Conservation (phyloP, 495 filamentous ascomycete species). For the Annulohypoxylon nitens region DNA sequence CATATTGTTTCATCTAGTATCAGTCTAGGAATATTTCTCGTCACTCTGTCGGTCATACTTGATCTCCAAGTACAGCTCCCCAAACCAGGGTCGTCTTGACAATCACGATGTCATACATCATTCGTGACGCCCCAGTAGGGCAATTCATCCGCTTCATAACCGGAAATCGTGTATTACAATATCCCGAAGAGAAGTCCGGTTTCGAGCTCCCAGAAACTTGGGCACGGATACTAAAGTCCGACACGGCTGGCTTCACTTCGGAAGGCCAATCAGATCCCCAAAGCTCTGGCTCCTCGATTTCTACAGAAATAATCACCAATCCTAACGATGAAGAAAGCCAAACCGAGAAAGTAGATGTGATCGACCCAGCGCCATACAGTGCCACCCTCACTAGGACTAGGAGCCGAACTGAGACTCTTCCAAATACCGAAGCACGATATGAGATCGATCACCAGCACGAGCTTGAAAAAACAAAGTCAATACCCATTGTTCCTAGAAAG, state of each 20-base stretch:
- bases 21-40: not conserved
- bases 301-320: conserved; percentile 45
- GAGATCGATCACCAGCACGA: conserved; percentile 59
- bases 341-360: conserved; percentile 2
- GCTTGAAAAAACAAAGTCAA: conserved; percentile 60
- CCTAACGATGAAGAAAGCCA: conserved; percentile 42
- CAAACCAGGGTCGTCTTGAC: not conserved
- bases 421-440: conserved; percentile 56
- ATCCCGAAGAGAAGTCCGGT: conserved; percentile 66
- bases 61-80: not conserved
- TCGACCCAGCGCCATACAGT: conserved; percentile 62
- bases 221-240: conserved; percentile 51
- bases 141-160: conserved; percentile 66
- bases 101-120: conserved; percentile 44
- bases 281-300: conserved; percentile 26
- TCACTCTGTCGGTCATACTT: not conserved
- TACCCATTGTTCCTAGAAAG: conserved; percentile 60
- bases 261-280: conserved; percentile 26
- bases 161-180: conserved; percentile 63
- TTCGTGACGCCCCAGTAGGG: conserved; percentile 68
- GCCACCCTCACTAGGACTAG: conserved; percentile 63
- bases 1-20: not conserved
- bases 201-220: conserved; percentile 66
- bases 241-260: conserved; percentile 1
- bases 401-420: conserved; percentile 50